These are phyloP conservation scores for Scheffersomyces illinoinensis DNA, from an alignment of 1,139 yeast genomes.

Conservation along the genomic window DNA sequence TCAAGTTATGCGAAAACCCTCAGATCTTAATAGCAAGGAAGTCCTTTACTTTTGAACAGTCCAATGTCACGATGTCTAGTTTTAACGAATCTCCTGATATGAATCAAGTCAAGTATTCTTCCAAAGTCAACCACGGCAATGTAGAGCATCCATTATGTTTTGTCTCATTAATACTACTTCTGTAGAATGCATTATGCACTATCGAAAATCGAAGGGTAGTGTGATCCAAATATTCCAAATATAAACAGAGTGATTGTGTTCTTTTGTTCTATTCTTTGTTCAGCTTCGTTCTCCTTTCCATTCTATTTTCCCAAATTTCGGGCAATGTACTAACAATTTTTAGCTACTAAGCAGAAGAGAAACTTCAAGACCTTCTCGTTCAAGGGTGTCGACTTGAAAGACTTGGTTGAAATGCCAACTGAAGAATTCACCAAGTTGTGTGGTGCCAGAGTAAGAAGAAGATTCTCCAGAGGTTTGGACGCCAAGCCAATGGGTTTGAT, in stretches of 20 bases:
- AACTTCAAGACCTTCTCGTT: constrained; percentile 94
- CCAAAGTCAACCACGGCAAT: too few relatives aligned
- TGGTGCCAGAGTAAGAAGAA: constrained; percentile 99
- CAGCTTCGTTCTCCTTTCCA: background rate
- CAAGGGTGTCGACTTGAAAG: constrained; percentile 98
- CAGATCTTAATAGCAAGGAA: too few relatives aligned
- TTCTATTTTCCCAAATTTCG: background rate
- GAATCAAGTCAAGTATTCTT: too few relatives aligned
- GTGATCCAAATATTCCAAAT: too few relatives aligned
- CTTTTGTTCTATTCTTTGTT: background rate
- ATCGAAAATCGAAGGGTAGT: too few relatives aligned
- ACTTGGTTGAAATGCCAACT: constrained; percentile 90
- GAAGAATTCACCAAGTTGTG: constrained; percentile 97
- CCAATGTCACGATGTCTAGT: too few relatives aligned
- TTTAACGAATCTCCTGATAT: too few relatives aligned
- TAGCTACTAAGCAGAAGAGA: constrained; percentile 82
- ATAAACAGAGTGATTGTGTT: too few relatives aligned
- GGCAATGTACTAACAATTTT: constrained; percentile 30
- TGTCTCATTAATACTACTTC: too few relatives aligned
- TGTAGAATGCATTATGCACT: too few relatives aligned
- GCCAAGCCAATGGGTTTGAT: constrained; percentile 95
- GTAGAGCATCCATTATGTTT: too few relatives aligned
- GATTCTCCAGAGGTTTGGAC: constrained; percentile 97
- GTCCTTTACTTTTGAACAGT: too few relatives aligned
- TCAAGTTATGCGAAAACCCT: background rate